Evolutionary conservation across 176 grass and related monocot genomes (phyloP), one percentile per base, ranked within the genome.

Genomic region (Saccharum spontaneum): DNA sequence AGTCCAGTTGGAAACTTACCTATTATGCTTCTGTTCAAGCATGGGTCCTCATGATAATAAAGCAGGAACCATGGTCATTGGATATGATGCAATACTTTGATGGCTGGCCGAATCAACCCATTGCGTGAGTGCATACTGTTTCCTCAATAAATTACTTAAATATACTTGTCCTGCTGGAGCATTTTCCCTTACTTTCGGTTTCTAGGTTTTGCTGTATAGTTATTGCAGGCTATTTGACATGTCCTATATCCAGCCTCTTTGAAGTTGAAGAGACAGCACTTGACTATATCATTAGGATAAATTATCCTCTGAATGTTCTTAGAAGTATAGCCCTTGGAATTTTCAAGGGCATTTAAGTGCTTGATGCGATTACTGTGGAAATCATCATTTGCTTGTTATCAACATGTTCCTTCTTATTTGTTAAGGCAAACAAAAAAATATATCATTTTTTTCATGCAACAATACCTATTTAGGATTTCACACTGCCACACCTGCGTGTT

Each of bases 1-100:
- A 99, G 86, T 99, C 97, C 67, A 99, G 92, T 86, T 99, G 97
- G 97, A 99, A 97, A 80, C 97, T 99, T 23, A 97, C 91, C 52
- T 99, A 97, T 84, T 99, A 99, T 89, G 84, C 79, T 41, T 79
- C 67, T 67, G 88, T 99, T 78, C 97, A 99, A 89, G 77, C 80
- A 26, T 99, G 97, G 97, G 94, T 93, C 39, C 61, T 99, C 60
- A 86, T 81, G 55, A 92, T 97, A 82, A 96, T 99, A 78, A 86
- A 90, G 83, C 91, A 89, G 70, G 90, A 99, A 79, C 81, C 91
- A 62, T 99, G 97, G 97, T 94, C 97, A 0, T 87, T 99, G 79
- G 87, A 99, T 85, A 88, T 79, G 16, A 71, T 90, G 70, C 87
- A 94, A 44, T 99, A 99, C 91, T 92, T 99, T 1, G 77, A 85